These are phyloP conservation scores for Aspergillus fijiensis DNA, from an alignment of 2,329 filamentous ascomycete genomes.

Conservation along the genomic window DNA sequence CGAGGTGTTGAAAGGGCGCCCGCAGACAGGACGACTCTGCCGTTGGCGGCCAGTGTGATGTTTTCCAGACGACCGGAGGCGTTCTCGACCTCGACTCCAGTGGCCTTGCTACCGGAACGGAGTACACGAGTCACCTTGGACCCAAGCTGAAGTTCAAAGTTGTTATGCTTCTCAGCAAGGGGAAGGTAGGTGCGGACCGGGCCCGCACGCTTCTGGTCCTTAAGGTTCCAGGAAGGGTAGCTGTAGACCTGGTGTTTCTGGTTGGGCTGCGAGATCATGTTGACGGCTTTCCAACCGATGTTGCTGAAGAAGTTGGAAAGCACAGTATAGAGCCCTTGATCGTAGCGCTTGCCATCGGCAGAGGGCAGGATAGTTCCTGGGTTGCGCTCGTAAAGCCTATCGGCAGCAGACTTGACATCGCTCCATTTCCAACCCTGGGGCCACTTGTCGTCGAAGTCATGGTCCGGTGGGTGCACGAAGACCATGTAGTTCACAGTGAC, in stretches of 20 bases:
- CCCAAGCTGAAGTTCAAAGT: slow-evolving; percentile 67
- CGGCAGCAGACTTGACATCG: slow-evolving; percentile 60
- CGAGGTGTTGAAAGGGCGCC: slow-evolving; percentile 70
- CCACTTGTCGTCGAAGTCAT: slow-evolving; percentile 72
- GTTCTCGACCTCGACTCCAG: slow-evolving; percentile 46
- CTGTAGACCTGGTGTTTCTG: slow-evolving; percentile 66
- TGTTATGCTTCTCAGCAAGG: slow-evolving; percentile 56
- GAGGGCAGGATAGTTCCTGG: slow-evolving; percentile 68
- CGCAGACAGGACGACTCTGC: slow-evolving; percentile 66
- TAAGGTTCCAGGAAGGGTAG: slow-evolving; percentile 67
- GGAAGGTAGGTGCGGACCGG: slow-evolving; percentile 71
- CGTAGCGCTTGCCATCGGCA: slow-evolving; percentile 64
- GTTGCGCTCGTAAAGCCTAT: slow-evolving; percentile 67
- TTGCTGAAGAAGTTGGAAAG: slow-evolving; percentile 59
- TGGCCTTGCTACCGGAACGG: slow-evolving; percentile 60
- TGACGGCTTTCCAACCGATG: slow-evolving; percentile 63
- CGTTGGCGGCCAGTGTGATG: slow-evolving; percentile 56
- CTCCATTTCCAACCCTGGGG: slow-evolving; percentile 67
- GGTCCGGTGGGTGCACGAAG: slow-evolving; percentile 49
- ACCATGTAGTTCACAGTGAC: slow-evolving; percentile 32
- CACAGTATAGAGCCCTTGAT: slow-evolving; percentile 65
- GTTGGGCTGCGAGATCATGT: slow-evolving; percentile 59
- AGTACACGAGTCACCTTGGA: slow-evolving; percentile 68
- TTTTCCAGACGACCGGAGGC: slow-evolving; percentile 52
- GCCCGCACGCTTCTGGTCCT: slow-evolving; percentile 65